phyloP scores from a whole-genome alignment of 2,329 filamentous ascomycete genomes.

The Fusarium acutatum region DNA sequence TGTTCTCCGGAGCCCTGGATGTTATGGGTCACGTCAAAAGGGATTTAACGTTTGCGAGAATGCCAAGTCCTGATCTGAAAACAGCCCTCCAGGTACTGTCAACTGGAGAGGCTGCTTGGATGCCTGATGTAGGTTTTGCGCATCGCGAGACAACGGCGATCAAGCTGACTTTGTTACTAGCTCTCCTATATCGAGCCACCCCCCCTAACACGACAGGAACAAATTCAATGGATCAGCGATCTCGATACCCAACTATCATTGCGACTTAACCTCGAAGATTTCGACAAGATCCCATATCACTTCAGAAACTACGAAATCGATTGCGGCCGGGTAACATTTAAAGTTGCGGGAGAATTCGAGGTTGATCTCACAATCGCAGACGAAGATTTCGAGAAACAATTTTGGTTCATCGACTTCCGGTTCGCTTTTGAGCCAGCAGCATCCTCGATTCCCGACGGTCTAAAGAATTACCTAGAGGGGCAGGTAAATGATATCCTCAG shows the following conservation, averaged over 20 bases:
- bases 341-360: slow-evolving; percentile 85
- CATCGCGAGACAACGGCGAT: neutral
- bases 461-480: slow-evolving; percentile 73
- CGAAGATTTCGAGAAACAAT: slow-evolving; percentile 83
- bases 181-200: slow-evolving; percentile 81
- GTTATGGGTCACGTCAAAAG: slow-evolving; percentile 77
- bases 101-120: slow-evolving; percentile 78
- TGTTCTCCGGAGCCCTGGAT: slow-evolving; percentile 68
- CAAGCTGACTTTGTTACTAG: slow-evolving; percentile 54
- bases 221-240: slow-evolving; percentile 78
- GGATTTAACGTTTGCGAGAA: slow-evolving; percentile 74
- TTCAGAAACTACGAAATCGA: slow-evolving; percentile 81
- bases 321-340: slow-evolving; percentile 91
- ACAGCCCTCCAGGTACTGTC: slow-evolving; percentile 88
- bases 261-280: slow-evolving; percentile 85
- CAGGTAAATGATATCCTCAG: slow-evolving; percentile 77
- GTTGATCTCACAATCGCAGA: slow-evolving; percentile 91
- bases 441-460: slow-evolving; percentile 64
- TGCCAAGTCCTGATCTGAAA: slow-evolving; percentile 89
- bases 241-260: slow-evolving; percentile 86
- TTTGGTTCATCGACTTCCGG: slow-evolving; percentile 93
- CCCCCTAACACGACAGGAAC: slow-evolving; percentile 73
- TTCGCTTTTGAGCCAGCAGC: slow-evolving; percentile 81
- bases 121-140: slow-evolving; percentile 73
- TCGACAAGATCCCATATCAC: slow-evolving; percentile 75